These are phyloP conservation scores for Aspergillus sp. DNA, from an alignment of 2,329 filamentous ascomycete genomes.

Conservation along the genomic window DNA sequence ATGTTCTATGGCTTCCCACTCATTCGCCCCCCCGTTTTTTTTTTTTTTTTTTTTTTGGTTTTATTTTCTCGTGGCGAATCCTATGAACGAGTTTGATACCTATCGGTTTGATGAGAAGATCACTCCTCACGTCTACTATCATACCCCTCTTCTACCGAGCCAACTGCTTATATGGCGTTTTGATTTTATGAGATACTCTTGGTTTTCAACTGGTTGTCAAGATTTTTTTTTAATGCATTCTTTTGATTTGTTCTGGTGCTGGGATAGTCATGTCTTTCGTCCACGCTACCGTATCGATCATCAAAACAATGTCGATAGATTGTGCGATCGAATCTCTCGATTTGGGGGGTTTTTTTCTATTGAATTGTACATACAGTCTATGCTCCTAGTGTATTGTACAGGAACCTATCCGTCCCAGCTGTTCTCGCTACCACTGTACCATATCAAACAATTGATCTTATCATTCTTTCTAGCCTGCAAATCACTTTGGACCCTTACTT, in stretches of 20 bases:
- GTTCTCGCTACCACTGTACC: no score
- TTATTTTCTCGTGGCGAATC: slow-evolving; percentile 3
- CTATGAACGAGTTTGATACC: slow-evolving; percentile 13
- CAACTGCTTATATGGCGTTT: slow-evolving; percentile 4
- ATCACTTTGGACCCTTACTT: no score
- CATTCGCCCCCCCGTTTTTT: background rate
- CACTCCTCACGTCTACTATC: slow-evolving; percentile 6
- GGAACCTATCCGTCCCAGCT: no score
- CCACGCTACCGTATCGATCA: no score
- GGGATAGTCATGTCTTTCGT: background rate
- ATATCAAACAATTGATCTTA: no score
- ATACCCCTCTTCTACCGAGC: slow-evolving; percentile 11
- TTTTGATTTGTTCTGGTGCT: background rate
- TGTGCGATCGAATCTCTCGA: no score
- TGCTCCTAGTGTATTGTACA: no score
- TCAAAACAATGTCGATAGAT: no score
- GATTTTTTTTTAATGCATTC: background rate
- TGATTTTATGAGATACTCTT: slow-evolving; percentile 2
- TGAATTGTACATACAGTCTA: no score
- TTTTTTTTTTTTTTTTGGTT: background rate
- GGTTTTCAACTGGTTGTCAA: no score
- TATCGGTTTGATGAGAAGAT: slow-evolving; percentile 1
- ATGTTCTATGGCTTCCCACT: background rate
- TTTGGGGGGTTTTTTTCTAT: no score
- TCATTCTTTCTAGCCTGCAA: no score